A percentile compares a stretch with the other conserved stretches of the same genome.
phyloP scores from a whole-genome alignment of 176 grass and related monocot genomes.

The Oryza punctata region DNA sequence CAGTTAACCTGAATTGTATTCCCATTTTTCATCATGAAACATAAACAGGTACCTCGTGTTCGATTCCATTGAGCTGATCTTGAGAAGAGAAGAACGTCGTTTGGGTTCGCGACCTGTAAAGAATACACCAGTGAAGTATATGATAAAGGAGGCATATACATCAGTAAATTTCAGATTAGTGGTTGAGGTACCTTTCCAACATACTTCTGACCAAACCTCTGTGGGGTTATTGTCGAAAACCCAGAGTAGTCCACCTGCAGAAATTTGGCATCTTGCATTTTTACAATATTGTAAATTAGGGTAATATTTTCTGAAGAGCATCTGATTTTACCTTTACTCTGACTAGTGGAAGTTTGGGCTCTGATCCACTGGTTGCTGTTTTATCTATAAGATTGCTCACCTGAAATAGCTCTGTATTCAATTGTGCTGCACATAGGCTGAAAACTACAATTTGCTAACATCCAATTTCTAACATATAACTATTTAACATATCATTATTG shows the following conservation, averaged over 20 bases:
- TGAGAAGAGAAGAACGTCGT: slow-evolving; percentile 75
- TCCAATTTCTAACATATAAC: too few species aligned
- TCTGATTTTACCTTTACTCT: slow-evolving; percentile 74
- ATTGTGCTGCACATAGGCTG: background rate
- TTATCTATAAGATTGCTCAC: slow-evolving; percentile 69
- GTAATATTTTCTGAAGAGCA: background rate
- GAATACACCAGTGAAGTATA: background rate
- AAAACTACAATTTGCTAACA: background rate
- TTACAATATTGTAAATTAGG: background rate
- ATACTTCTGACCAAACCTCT: slow-evolving; percentile 81
- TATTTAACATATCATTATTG: background rate
- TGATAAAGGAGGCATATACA: background rate
- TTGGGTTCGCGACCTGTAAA: slow-evolving; percentile 81
- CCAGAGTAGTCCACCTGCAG: slow-evolving; percentile 69
- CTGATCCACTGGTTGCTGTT: slow-evolving; percentile 36
- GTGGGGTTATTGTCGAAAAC: slow-evolving; percentile 62
- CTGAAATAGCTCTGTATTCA: slow-evolving; percentile 45
- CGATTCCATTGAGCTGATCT: slow-evolving; percentile 51
- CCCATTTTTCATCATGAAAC: background rate
- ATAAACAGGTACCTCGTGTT: slow-evolving; percentile 50
- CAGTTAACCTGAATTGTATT: background rate
- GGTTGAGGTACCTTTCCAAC: slow-evolving; percentile 70
- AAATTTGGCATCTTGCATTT: background rate
- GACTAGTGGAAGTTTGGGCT: slow-evolving; percentile 64
- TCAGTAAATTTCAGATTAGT: background rate